Evolutionary conservation across 2,329 filamentous ascomycete species (phyloP).

Genomic region (Mariannaea elegans): DNA sequence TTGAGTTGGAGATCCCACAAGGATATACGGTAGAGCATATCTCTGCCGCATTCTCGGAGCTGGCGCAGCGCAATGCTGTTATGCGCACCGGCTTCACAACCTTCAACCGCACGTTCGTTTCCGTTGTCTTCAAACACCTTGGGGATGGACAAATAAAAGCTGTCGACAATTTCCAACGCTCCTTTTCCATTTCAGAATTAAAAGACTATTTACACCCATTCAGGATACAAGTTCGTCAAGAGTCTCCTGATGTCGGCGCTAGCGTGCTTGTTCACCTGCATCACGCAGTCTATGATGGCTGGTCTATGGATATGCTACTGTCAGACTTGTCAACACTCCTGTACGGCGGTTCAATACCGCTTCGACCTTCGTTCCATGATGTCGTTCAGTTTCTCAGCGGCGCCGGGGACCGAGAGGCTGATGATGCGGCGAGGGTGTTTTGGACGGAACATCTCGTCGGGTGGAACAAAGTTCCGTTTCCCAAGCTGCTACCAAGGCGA

Average conservation of each 20-base stretch:
- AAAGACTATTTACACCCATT: constrained; percentile 65
- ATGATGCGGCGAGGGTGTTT: constrained; percentile 63
- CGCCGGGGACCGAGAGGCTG: constrained; percentile 32
- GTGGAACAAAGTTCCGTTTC: constrained; percentile 63
- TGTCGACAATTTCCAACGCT: constrained; percentile 48
- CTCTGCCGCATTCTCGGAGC: constrained; percentile 54
- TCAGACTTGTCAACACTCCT: constrained; percentile 70
- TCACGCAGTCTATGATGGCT: constrained; percentile 92
- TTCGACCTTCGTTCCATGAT: constrained; percentile 67
- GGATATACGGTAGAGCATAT: constrained; percentile 51
- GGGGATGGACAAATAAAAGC: constrained; percentile 52
- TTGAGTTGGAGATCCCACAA: constrained; percentile 68
- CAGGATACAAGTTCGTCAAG: constrained; percentile 61
- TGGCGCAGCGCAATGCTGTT: constrained; percentile 69
- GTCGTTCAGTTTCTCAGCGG: constrained; percentile 62
- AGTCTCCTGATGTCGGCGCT: constrained; percentile 28
- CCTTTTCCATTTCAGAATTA: constrained; percentile 50
- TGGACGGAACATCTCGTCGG: constrained; percentile 75
- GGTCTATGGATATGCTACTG: constrained; percentile 82
- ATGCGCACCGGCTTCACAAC: constrained; percentile 78
- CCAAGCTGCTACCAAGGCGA: constrained; percentile 55
- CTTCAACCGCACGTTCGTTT: constrained; percentile 49
- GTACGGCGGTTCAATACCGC: constrained; percentile 29
- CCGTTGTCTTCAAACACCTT: constrained; percentile 68
- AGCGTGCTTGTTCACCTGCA: constrained; percentile 69